phyloP scores from a whole-genome alignment of 2,329 filamentous ascomycete species.

The Epichloe aotearoae region DNA sequence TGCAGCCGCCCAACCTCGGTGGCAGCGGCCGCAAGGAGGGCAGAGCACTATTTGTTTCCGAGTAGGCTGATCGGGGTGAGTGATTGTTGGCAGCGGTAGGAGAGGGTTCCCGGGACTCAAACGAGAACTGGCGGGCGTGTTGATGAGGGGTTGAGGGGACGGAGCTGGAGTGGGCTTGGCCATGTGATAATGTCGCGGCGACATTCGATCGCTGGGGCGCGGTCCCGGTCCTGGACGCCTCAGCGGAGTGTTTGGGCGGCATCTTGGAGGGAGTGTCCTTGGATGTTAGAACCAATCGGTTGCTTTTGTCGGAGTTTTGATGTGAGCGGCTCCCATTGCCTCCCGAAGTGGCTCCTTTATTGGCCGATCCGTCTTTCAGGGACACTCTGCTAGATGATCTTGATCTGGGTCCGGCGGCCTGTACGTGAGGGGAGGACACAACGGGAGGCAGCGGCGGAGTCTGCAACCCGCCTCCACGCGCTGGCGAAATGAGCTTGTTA shows the following conservation, averaged over 20 bases:
- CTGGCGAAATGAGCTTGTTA: conserved; percentile 49
- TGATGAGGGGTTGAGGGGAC: conserved; percentile 91
- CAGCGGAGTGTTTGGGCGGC: conserved; percentile 29
- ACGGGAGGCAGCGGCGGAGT: conserved; percentile 41
- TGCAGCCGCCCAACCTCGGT: conserved; percentile 52
- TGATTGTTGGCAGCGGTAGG: conserved; percentile 64
- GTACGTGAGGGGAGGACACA: conserved; percentile 41
- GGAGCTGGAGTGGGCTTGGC: conserved; percentile 58
- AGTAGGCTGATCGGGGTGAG: conserved; percentile 81
- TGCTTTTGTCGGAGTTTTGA: conserved; percentile 45
- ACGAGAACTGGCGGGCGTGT: conserved; percentile 69
- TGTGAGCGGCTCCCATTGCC: conserved; percentile 53
- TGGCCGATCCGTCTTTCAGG: conserved; percentile 34
- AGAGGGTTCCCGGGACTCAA: conserved; percentile 66
- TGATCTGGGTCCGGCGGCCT: conserved; percentile 42
- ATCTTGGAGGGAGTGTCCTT: conserved; percentile 41
- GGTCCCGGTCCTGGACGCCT: conserved; percentile 19
- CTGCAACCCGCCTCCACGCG: conserved; percentile 42
- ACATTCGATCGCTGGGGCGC: conserved; percentile 17
- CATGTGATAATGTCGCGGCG: conserved; percentile 16
- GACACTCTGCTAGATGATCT: conserved; percentile 48
- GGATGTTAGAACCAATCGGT: conserved; percentile 47
- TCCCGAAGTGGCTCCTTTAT: conserved; percentile 36
- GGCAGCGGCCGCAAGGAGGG: conserved; percentile 55
- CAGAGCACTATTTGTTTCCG: conserved; percentile 67